These are phyloP conservation scores for Kwoniella bestiolae DNA, from an alignment of 768 basidiomycete species.

Conservation along the genomic window DNA sequence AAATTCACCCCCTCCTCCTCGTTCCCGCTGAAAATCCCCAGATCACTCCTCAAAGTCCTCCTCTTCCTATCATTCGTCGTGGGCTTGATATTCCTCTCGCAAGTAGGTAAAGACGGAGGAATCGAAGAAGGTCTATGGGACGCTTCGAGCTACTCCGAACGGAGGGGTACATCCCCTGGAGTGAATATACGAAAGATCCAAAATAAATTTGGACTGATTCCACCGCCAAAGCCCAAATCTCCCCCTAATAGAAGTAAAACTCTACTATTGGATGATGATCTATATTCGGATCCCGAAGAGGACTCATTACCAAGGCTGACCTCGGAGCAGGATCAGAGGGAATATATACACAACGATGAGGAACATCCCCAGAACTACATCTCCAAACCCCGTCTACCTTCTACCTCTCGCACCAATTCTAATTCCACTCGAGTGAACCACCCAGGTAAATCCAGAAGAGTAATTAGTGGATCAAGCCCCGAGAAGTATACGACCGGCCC, in stretches of 20 bases:
- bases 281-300: not conserved
- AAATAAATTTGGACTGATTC: slow-evolving; percentile 17
- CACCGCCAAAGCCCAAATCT: not conserved
- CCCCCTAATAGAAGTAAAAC: not conserved
- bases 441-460: slow-evolving; percentile 28
- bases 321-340: not conserved
- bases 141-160: slow-evolving; percentile 35
- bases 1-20: slow-evolving; percentile 3
- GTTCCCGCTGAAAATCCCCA: slow-evolving; percentile 13
- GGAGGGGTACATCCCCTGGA: slow-evolving; percentile 14
- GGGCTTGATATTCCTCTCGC: slow-evolving; percentile 8
- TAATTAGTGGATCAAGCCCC: slow-evolving; percentile 27
- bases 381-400: not conserved
- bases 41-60: not conserved
- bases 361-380: not conserved
- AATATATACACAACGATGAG: not conserved
- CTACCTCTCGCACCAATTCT: not conserved
- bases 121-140: slow-evolving; percentile 44
- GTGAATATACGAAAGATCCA: slow-evolving; percentile 17
- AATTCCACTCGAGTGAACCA: not conserved
- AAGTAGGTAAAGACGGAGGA: slow-evolving; percentile 7
- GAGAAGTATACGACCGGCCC: slow-evolving; percentile 36
- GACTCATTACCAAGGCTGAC: not conserved
- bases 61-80: slow-evolving; percentile 2
- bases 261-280: not conserved